Base-by-base conservation (phyloP, 1,284 basidiomycete species). In the Heterobasidion irregulare region DNA sequence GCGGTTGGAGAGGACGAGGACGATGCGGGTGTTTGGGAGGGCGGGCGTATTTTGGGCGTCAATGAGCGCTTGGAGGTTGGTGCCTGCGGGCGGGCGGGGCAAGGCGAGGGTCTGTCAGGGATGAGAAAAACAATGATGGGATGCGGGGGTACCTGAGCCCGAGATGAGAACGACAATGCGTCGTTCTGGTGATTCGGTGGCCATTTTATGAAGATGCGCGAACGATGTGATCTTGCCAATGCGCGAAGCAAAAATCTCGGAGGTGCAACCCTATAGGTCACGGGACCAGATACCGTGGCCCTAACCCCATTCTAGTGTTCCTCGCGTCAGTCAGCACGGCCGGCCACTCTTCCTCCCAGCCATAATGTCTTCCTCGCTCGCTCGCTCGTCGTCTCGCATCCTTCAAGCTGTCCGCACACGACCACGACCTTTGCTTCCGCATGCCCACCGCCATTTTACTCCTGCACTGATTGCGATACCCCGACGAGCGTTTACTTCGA, bases 51-150 rank as follows among this genome's bases (percentile, higher is more conserved):
- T 75, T 61, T 77, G 81, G 6, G 94, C 93, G 69, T 98, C 91
- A 64, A 99, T 92, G 57, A 99, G 79, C 0, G 96, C 95, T 73
- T 98, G 95, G 26, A 99, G 82, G 72, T 99, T 99, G 34, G 90
- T 89, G 46, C 96, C 94, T 97, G 62, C 38, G 49, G 19, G 61
- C 64, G 58, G 60, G 56, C 65, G 58, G 54, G 32, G 50, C 49
- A 44, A 45, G 10, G 33, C 16, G 49, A 36, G 49, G 13, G 45
- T 41, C 47, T 46, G 36, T 35, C 46, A 49, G 34, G 16, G 16
- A 26, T 15, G 46, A 51, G 52, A 34, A 16, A 19, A 33, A 50
- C 45, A 35, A 47, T 55, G 55, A 62, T 44, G 46, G 52, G 52
- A 26, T 3, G 26, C 26, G 26, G 26, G 64, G 73, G 61, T 62